A percentile compares a stretch with the other conserved stretches of the same genome.
These are phyloP conservation scores for Periconia sp. DNA, from an alignment of 2,329 filamentous ascomycete species.

Conservation along the genomic window DNA sequence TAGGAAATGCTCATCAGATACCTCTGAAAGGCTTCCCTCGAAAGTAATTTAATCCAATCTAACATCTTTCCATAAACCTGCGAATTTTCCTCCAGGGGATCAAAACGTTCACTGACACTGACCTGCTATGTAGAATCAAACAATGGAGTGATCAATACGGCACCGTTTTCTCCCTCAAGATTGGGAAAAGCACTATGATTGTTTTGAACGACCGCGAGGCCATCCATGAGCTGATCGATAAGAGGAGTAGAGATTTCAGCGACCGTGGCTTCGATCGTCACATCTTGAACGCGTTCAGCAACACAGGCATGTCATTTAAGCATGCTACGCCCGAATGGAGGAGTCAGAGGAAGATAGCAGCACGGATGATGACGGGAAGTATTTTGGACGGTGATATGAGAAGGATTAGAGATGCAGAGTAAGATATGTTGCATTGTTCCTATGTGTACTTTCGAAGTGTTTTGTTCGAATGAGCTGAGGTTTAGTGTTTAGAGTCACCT, in stretches of 20 bases:
- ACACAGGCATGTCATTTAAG: conserved; percentile 21
- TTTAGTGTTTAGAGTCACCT: conserved; percentile 5
- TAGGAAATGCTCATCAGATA: conserved; percentile 26
- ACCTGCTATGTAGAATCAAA: conserved; percentile 12
- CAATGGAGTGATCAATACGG: conserved; percentile 23
- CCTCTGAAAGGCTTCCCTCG: background rate
- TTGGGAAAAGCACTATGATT: conserved; percentile 19
- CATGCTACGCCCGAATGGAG: conserved; percentile 19
- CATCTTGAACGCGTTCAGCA: conserved; percentile 5
- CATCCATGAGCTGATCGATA: conserved; percentile 19
- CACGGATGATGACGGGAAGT: conserved; percentile 18
- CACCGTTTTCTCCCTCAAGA: conserved; percentile 18
- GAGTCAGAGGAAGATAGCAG: conserved; percentile 22
- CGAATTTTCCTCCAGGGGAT: no score
- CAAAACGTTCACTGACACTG: background rate
- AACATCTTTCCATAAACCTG: no score
- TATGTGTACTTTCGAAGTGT: background rate
- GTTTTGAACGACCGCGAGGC: conserved; percentile 15
- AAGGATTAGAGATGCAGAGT: conserved; percentile 26
- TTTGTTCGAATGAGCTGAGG: background rate
- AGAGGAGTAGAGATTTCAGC: conserved; percentile 17
- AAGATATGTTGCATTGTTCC: conserved; percentile 4
- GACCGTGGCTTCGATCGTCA: conserved; percentile 13
- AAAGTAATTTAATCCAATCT: background rate
- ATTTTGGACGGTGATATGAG: conserved; percentile 20